Evolutionary conservation across 805 yeast species (phyloP), one percentile per base, ranked within the genome.

Genomic region (Kluyveromyces starmeri): DNA sequence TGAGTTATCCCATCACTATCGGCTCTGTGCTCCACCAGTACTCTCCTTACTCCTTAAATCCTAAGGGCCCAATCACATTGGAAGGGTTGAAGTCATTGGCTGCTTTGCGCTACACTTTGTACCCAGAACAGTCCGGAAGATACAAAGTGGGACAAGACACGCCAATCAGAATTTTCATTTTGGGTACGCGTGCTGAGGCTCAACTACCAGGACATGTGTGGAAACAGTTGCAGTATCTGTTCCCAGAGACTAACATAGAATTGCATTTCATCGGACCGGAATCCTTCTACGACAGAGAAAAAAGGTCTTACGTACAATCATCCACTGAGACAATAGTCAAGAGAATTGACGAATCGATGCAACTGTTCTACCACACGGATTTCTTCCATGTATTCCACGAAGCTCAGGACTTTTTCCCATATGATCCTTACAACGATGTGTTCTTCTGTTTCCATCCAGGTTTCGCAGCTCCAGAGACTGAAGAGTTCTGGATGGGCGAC

Each of bases 401-500:
- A 50, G 78, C 84, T 32, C 92, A 88, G 50, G 96, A 89, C 61
- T 83, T 92, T 58, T 84, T 85, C 77, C 98, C 98, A 4, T 92
- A 88, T 58, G 98, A 92, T 58, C 98, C 99, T 28, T 92, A 89
- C 59, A 71, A 84, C 55, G 98, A 92, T 56, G 75, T 76, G 18
- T 92, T 92, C 61, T 86, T 85, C 71, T 68, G 83, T 35, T 92
- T 89, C 81, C 97, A 89, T 58, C 97, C 98, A 3, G 96, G 96
- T 26, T 73, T 86, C 52, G 78, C 84, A 13, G 81, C 92, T 6
- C 82, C 83, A 10, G 95, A 84, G 50, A 67, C 78, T 15, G 69
- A 73, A 55, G 78, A 79, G 39, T 73, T 75, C 51, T 89, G 97
- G 96, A 82, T 95, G 94, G 73, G 73, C 43, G 80, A 83, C 56